Percentiles rank a stretch among this genome's conserved stretches.
phyloP scores from a whole-genome alignment of 2,329 filamentous ascomycete species.

The Coleophoma eucalyptorum region DNA sequence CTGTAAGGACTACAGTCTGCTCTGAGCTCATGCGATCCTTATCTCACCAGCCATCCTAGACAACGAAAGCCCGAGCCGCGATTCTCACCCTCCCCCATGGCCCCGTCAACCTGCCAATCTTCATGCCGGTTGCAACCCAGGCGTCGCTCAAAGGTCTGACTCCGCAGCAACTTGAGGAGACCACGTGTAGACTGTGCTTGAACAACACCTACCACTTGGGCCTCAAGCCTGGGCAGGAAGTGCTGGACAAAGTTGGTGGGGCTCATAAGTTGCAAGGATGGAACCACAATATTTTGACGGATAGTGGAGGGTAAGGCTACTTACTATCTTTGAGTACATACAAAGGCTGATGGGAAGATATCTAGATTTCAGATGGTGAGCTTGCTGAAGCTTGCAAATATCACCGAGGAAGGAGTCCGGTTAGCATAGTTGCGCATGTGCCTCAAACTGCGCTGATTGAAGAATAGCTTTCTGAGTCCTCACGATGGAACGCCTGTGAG shows the following conservation, averaged over 20 bases:
- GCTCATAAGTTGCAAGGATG: slow-evolving; percentile 94
- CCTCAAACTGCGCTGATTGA: background rate
- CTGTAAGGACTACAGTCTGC: slow-evolving; percentile 49
- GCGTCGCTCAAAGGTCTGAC: slow-evolving; percentile 93
- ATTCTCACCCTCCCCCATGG: slow-evolving; percentile 88
- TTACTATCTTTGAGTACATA: slow-evolving; percentile 3
- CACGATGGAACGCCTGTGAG: slow-evolving; percentile 76
- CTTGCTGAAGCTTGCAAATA: slow-evolving; percentile 83
- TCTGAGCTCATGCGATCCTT: slow-evolving; percentile 5
- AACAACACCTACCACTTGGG: slow-evolving; percentile 99
- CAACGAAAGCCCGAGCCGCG: slow-evolving; percentile 89
- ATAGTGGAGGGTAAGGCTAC: slow-evolving; percentile 59
- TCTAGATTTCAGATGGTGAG: slow-evolving; percentile 98
- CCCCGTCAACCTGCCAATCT: slow-evolving; percentile 82
- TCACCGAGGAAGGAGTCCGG: slow-evolving; percentile 90
- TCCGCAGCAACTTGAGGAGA: slow-evolving; percentile 85
- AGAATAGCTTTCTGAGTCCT: slow-evolving; percentile 73
- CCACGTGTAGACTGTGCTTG: slow-evolving; percentile 83
- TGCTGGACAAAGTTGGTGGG: slow-evolving; percentile 82
- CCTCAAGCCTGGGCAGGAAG: slow-evolving; percentile 87
- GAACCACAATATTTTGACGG: slow-evolving; percentile 90
- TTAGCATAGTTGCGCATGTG: background rate
- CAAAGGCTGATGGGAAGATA: slow-evolving; percentile 6
- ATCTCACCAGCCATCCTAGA: slow-evolving; percentile 46
- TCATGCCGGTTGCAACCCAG: slow-evolving; percentile 98